Percentiles rank a stretch among this genome's conserved stretches.
phyloP scores from a whole-genome alignment of 2,329 filamentous ascomycete species.

The Ophiostoma ips region DNA sequence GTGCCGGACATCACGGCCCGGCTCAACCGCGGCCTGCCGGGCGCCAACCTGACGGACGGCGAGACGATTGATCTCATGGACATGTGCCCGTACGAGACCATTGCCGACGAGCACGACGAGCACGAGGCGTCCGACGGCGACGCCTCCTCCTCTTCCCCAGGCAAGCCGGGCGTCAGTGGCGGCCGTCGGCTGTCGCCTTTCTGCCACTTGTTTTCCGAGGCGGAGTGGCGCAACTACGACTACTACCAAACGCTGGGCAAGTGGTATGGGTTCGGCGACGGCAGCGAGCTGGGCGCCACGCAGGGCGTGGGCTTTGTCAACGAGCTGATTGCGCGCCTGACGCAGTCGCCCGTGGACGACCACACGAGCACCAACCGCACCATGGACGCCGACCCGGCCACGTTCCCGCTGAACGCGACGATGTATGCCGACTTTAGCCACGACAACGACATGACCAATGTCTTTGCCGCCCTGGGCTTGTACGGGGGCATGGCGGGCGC shows the following conservation, averaged over 20 bases:
- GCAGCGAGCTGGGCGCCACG: constrained; percentile 65
- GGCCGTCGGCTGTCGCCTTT: constrained; percentile 44
- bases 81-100: constrained; percentile 71
- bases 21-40: constrained; percentile 54
- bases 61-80: constrained; percentile 72
- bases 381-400: constrained; percentile 49
- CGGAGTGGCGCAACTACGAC: constrained; percentile 67
- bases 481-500: constrained; percentile 39
- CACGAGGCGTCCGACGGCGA: constrained; percentile 24
- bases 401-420: constrained; percentile 55
- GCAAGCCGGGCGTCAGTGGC: neutral
- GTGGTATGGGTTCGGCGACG: constrained; percentile 68
- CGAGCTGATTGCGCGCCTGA: constrained; percentile 73
- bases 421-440: constrained; percentile 88
- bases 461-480: constrained; percentile 64
- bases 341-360: constrained; percentile 52
- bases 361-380: constrained; percentile 65
- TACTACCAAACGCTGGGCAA: constrained; percentile 71
- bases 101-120: constrained; percentile 41
- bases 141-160: no score
- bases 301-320: constrained; percentile 82
- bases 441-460: constrained; percentile 71
- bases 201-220: constrained; percentile 57
- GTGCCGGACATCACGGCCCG: constrained; percentile 52
- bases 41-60: constrained; percentile 46